Evolutionary conservation across 164 flowering plant species (phyloP).

Genomic region (Piper longum): DNA sequence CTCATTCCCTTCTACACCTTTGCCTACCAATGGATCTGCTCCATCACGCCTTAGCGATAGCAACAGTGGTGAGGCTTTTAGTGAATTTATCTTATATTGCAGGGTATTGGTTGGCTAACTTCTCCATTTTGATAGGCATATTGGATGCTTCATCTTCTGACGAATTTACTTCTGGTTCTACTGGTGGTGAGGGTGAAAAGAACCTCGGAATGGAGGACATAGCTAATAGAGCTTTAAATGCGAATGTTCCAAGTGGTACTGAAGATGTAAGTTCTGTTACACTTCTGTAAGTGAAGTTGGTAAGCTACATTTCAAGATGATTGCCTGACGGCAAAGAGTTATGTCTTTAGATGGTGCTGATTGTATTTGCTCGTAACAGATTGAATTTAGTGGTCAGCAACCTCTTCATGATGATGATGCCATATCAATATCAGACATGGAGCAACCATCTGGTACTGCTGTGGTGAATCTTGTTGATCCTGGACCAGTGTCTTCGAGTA

Average conservation of each 20-base stretch:
- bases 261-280: neutral
- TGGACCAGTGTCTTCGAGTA: neutral
- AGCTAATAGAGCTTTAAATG: neutral
- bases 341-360: neutral
- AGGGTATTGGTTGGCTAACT: neutral
- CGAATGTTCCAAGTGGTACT: neutral
- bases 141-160: slow-evolving; percentile 16
- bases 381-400: slow-evolving; percentile 9
- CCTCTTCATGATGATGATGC: slow-evolving; percentile 8
- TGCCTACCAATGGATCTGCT: neutral
- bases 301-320: neutral
- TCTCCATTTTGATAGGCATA: slow-evolving; percentile 17
- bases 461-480: slow-evolving; percentile 3
- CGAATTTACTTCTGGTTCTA: slow-evolving; percentile 13
- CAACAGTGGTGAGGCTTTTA: neutral
- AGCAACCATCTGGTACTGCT: slow-evolving; percentile 13
- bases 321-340: neutral
- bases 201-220: slow-evolving; percentile 2
- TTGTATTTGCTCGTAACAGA: slow-evolving; percentile 7
- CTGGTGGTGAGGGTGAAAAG: slow-evolving; percentile 5
- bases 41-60: neutral
- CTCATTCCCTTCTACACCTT: slow-evolving; percentile 9
- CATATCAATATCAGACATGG: slow-evolving; percentile 5
- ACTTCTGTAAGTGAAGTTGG: neutral
- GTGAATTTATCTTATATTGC: neutral